Evolutionary conservation across 225 moss, liverwort and hornwort species (phyloP), one percentile per base, ranked within the genome.

Genomic region (Polytrichum formosum): DNA sequence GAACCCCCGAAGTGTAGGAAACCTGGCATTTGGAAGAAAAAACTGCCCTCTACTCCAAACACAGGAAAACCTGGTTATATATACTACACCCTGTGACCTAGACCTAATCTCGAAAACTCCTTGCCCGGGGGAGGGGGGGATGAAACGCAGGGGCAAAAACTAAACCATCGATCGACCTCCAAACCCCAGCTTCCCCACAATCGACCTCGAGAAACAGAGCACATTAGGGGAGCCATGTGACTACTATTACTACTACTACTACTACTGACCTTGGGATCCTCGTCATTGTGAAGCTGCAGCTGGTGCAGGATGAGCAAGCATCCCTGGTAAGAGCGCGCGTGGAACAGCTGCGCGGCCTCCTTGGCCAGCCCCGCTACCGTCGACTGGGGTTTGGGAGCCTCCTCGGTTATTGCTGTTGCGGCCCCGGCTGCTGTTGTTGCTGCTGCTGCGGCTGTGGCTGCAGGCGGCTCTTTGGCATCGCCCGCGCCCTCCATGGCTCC

Each of bases 301-400:
- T 93, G 93, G 28, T 93, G 88, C 37, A 97, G 82, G 13, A 97
- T 81, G 18, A 72, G 87, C 79, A 98, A 73, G 61, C 94, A 98
- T 66, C 94, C 94, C 18, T 90, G 71, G 68, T 94, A 98, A 1
- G 91, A 87, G 65, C 91, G 86, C 25, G 91, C 73, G 59, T 94
- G 91, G 80, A 98, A 98, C 20, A 98, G 87, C 83, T 79, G 77
- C 7, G 94, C 94, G 19, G 97, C 97, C 54, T 94, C 94, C 79
- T 98, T 98, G 9, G 97, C 97, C 54, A 90, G 82, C 30, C 89
- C 91, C 5, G 88, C 88, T 2, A 91, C 85, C 17, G 91, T 75
- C 13, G 92, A 92, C 67, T 88, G 78, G 28, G 89, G 79, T 73
- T 76, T 69, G 0, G 74, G 46, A 28, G 54, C 62, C 25, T 35